Percentiles rank a stretch among this genome's conserved stretches.
phyloP scores from a whole-genome alignment of 805 yeast genomes.

The Torulaspora delbrueckii region DNA sequence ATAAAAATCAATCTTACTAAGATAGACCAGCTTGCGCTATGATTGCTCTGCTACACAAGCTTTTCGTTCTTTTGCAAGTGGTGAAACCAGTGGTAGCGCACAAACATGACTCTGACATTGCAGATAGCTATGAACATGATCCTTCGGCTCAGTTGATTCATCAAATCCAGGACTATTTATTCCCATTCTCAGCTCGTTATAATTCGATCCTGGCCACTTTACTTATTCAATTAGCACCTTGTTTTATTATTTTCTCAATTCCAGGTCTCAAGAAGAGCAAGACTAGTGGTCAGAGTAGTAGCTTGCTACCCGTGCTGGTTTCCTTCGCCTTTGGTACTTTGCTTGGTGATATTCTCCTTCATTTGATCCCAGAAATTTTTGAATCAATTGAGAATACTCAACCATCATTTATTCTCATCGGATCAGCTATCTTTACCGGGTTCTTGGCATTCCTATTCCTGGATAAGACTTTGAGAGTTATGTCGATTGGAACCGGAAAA shows the following conservation, averaged over 20 bases:
- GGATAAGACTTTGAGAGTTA: slow-evolving; percentile 56
- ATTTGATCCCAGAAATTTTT: slow-evolving; percentile 65
- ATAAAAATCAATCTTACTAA: background rate
- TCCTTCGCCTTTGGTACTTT: slow-evolving; percentile 75
- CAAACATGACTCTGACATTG: slow-evolving; percentile 1
- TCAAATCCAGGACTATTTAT: slow-evolving; percentile 13
- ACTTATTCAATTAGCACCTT: slow-evolving; percentile 62
- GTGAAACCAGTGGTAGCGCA: slow-evolving; percentile 1
- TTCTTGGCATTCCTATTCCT: slow-evolving; percentile 55
- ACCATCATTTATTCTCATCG: slow-evolving; percentile 36
- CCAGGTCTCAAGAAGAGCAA: slow-evolving; percentile 40
- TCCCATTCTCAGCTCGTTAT: slow-evolving; percentile 42
- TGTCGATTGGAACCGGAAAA: slow-evolving; percentile 17
- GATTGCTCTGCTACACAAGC: background rate
- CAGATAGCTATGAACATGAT: background rate
- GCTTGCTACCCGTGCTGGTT: slow-evolving; percentile 46
- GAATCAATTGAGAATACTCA: slow-evolving; percentile 44
- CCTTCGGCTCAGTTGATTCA: background rate
- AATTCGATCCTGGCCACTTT: slow-evolving; percentile 62
- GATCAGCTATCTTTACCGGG: slow-evolving; percentile 55
- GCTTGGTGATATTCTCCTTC: slow-evolving; percentile 69
- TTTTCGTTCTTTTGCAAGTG: background rate
- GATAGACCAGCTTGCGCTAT: background rate
- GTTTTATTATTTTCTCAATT: slow-evolving; percentile 48
- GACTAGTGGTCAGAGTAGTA: slow-evolving; percentile 6